Evolutionary conservation across 345 rosid genomes (phyloP), one percentile per base, ranked within the genome.

Genomic region (Bruguiera parviflora): DNA sequence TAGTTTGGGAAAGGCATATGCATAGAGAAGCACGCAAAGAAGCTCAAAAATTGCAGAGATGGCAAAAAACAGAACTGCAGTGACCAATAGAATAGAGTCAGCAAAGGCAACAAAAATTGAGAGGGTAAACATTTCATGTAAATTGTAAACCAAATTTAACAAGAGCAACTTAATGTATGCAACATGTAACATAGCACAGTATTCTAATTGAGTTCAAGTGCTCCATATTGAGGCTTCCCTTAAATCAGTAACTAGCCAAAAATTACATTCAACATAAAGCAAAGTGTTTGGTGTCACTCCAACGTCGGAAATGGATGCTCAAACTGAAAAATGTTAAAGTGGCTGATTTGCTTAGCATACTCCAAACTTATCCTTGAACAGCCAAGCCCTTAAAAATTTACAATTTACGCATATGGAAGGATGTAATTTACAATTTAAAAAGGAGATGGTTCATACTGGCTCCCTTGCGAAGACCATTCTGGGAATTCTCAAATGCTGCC

Each of bases 391-490:
- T 39, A 10, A 13, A 43, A 43, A 43, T 43, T 43, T 11, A 43
- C 49, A 43, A 13, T 43, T 43, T 13, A 43, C 0, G 49, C 49
- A 43, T 43, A 4, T 13, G 49, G 18, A 43, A 43, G 19, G 49
- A 43, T 4, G 15, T 3, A n/a, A n/a, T n/a, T n/a, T n/a, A n/a
- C n/a, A n/a, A n/a, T n/a, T n/a, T n/a, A n/a, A n/a, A 56, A 56
- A 60, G 62, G 10, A 19, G 4, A 58, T 9, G 49, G 49, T 53
- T 83, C 85, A 10, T 85, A 92, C 96, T 78, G 67, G 96, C 96
- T 69, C 97, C 97, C 66, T 87, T 91, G 68, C 89, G 92, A 61
- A 87, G 89, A 20, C 97, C 97, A 60, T 87, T 55, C 43, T 61
- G 52, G 2, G 90, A 77, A 11, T 83, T 72, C 53, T 89, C 86